These are phyloP conservation scores for Pseudonitzschia multistriata DNA, from an alignment of 108 stramenopile species.

Conservation along the genomic window DNA sequence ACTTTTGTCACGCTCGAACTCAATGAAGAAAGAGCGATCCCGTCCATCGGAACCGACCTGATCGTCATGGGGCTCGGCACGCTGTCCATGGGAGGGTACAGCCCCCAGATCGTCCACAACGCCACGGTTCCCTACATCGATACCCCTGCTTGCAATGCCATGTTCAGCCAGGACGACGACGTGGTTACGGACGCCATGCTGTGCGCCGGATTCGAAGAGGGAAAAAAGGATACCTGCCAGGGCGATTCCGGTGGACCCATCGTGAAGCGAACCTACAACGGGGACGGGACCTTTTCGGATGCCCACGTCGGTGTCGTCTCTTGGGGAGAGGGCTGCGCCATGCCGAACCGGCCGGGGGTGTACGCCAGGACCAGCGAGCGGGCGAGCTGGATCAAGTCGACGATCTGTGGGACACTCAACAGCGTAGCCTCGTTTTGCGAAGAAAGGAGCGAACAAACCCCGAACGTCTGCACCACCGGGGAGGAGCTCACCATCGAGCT, in stretches of 20 bases:
- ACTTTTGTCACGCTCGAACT: too few relatives aligned
- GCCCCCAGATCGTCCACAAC: too few relatives aligned
- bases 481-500: not conserved
- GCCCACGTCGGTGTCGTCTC: constrained; percentile 20
- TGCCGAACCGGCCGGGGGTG: constrained; percentile 40
- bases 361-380: constrained; percentile 45
- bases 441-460: too few relatives aligned
- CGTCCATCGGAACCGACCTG: too few relatives aligned
- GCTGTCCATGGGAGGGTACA: too few relatives aligned
- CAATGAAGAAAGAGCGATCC: too few relatives aligned
- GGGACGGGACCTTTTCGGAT: too few relatives aligned
- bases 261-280: constrained; percentile 19
- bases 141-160: too few relatives aligned
- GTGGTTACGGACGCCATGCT: constrained; percentile 9
- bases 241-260: constrained; percentile 57
- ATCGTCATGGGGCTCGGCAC: too few relatives aligned
- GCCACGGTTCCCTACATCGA: too few relatives aligned
- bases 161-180: not conserved
- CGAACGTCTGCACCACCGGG: too few relatives aligned
- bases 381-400: constrained; percentile 47
- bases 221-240: constrained; percentile 43
- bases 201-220: constrained; percentile 7
- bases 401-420: constrained; percentile 35
- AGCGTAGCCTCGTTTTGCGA: constrained; percentile 3
- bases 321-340: constrained; percentile 26